Evolutionary conservation across 2,329 filamentous ascomycete species (phyloP), one percentile per base, ranked within the genome.

Genomic region (Talaromyces sp.): DNA sequence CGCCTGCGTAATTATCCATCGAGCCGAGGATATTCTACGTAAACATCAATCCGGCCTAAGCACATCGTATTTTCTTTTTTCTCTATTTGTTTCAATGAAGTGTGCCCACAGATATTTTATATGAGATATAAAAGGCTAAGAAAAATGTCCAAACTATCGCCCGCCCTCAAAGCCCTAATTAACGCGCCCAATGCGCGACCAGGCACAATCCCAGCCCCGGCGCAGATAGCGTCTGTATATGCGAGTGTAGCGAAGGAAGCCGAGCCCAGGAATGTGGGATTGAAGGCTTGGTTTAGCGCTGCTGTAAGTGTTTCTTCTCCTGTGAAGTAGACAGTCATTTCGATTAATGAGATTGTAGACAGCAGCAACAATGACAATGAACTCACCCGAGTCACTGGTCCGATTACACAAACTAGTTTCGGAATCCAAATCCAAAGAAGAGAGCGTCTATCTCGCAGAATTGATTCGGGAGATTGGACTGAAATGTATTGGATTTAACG

Each of bases 291-390:
- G 65, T 67, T 89, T 87, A 31, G 73, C 81, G 63, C 82, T 85
- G 67, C 86, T 88, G 54, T 92, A 89, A 89, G 76, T 92, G 17
- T 85, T 86, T 17, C 41, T 88, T 43, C 88, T 89, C 41, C 88
- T 89, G 74, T 13, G 81, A 65, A 61, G 47, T 5, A n/a, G 9
- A 15, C n/a, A 37, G 19, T n/a, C 11, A 31, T 15, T n/a, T 0
- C 11, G 4, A 22, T 39, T 56, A 19, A 22, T 6, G 1, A 19
- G 13, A n/a, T 37, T 33, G 25, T 19, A 92, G 88, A 90, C 91
- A 0, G 92, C 91, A 37, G 89, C 91, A 19, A 92, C 91, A 1
- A 91, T 94, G 80, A 95, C 92, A 0, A 87, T 95, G 82, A 95
- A 96, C 81, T 93, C 91, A 1, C 91, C 91, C 27, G 89, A 90